These are phyloP conservation scores for Venturia pyrina DNA, from an alignment of 2,329 filamentous ascomycete genomes.

Conservation along the genomic window DNA sequence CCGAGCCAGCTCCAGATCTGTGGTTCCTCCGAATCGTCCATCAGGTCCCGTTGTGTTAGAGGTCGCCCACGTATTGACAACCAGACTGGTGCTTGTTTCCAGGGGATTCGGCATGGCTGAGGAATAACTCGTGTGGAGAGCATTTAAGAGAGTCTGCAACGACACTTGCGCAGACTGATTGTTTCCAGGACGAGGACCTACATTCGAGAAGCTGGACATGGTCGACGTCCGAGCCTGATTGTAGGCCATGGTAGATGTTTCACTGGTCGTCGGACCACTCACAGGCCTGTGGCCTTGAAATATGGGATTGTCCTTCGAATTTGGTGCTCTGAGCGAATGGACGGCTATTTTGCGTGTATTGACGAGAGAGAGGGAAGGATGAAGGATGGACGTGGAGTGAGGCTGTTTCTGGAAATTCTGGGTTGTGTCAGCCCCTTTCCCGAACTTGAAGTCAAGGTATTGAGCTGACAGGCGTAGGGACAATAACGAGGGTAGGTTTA, in stretches of 20 bases:
- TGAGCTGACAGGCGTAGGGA: neutral
- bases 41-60: constrained; percentile 59
- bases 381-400: neutral
- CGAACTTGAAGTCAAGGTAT: neutral
- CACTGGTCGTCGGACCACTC: constrained; percentile 19
- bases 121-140: constrained; percentile 80
- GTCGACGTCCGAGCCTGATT: constrained; percentile 49
- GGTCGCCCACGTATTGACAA: constrained; percentile 92
- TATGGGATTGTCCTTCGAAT: constrained; percentile 13
- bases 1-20: constrained; percentile 67
- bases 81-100: constrained; percentile 81
- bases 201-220: constrained; percentile 51
- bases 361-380: neutral
- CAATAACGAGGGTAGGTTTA: neutral
- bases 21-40: constrained; percentile 61
- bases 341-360: neutral
- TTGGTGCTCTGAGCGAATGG: neutral
- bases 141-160: constrained; percentile 85
- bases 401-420: neutral
- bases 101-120: constrained; percentile 73
- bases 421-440: neutral
- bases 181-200: constrained; percentile 43
- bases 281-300: constrained; percentile 19
- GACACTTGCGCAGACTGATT: constrained; percentile 73
- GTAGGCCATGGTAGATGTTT: constrained; percentile 36